phyloP scores from a whole-genome alignment of 192 early-diverging fungal genomes.

The Rhizophagus prolifer region DNA sequence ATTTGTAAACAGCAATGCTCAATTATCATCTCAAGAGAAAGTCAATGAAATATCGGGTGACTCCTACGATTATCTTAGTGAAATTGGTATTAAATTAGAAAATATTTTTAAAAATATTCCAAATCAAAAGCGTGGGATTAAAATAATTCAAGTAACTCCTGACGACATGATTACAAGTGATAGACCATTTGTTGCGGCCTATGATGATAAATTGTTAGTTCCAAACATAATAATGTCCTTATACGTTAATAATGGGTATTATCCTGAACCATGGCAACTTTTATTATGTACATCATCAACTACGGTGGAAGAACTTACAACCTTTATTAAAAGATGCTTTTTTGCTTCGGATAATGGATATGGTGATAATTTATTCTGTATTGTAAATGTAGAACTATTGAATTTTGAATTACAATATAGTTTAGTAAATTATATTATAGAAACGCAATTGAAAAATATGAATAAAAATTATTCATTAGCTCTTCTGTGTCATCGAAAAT shows the following conservation, averaged over 20 bases:
- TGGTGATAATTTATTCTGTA: slow-evolving; percentile 27
- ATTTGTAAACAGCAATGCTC: slow-evolving; percentile 7
- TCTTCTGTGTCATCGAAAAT: slow-evolving; percentile 16
- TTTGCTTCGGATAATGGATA: slow-evolving; percentile 21
- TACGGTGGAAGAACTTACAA: slow-evolving; percentile 29
- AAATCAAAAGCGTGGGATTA: neutral
- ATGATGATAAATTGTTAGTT: slow-evolving; percentile 10
- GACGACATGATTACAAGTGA: slow-evolving; percentile 13
- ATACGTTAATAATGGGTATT: slow-evolving; percentile 19
- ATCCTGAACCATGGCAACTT: slow-evolving; percentile 29
- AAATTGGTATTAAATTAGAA: neutral
- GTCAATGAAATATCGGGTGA: neutral
- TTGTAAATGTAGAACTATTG: slow-evolving; percentile 26
- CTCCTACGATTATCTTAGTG: neutral
- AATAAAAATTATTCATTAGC: slow-evolving; percentile 8
- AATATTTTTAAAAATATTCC: neutral
- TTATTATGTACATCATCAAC: slow-evolving; percentile 30
- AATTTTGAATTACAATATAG: slow-evolving; percentile 28
- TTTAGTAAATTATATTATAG: slow-evolving; percentile 27
- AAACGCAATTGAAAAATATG: neutral
- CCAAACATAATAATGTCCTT: slow-evolving; percentile 31
- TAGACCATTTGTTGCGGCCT: slow-evolving; percentile 21
- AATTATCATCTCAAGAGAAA: neutral
- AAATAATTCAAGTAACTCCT: neutral
- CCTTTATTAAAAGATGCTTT: slow-evolving; percentile 25